phyloP scores from a whole-genome alignment of 2,329 filamentous ascomycete species.

The Sporothrix sp. region DNA sequence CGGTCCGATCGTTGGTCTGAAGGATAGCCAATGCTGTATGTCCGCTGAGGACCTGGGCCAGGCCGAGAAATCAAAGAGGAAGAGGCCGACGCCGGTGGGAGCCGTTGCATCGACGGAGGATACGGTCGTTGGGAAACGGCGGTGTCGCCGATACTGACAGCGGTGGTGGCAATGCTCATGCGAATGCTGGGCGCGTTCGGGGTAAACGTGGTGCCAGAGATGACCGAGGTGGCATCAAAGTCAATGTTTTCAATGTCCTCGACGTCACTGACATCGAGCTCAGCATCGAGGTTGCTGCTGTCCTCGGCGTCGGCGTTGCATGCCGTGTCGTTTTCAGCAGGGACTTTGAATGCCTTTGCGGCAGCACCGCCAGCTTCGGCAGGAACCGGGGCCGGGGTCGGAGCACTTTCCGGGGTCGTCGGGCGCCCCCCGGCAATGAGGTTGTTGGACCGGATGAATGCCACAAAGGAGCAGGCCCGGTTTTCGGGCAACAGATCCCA shows the following conservation, averaged over 20 bases:
- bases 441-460: slow-evolving; percentile 50
- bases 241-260: slow-evolving; percentile 9
- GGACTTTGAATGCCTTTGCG: background rate
- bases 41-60: background rate
- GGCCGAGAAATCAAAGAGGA: slow-evolving; percentile 1
- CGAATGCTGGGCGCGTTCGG: slow-evolving; percentile 18
- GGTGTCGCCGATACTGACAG: slow-evolving; percentile 11
- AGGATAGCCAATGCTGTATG: background rate
- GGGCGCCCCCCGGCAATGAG: slow-evolving; percentile 29
- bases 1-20: slow-evolving; percentile 16
- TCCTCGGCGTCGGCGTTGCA: background rate
- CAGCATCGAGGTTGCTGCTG: background rate
- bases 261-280: background rate
- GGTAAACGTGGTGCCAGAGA: slow-evolving; percentile 24
- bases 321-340: background rate
- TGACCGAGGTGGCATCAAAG: slow-evolving; percentile 22
- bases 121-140: background rate
- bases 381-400: background rate
- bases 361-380: background rate
- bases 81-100: background rate
- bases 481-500: slow-evolving; percentile 52
- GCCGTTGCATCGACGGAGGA: background rate
- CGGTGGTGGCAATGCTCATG: slow-evolving; percentile 18
- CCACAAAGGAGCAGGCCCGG: slow-evolving; percentile 47
- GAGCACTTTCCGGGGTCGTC: slow-evolving; percentile 8